Evolutionary conservation across 768 basidiomycete species (phyloP), one percentile per base, ranked within the genome.

Genomic region (Neoboletus magnificus): DNA sequence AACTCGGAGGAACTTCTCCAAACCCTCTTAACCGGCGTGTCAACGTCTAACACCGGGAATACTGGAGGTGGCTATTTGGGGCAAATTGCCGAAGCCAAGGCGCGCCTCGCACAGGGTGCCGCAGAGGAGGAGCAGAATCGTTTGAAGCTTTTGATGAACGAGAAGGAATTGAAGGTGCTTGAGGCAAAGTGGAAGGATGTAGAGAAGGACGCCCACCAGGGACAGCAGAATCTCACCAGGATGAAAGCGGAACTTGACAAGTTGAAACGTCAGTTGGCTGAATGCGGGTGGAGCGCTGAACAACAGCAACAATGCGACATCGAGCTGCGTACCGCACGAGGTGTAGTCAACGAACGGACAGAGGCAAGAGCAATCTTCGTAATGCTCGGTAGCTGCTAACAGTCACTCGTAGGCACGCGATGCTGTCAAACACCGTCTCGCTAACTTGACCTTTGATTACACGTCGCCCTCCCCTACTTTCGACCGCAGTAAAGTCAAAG

Each of bases 1-100:
- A 88, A 83, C 20, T 81, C 87, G 16, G 95, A 98, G 71, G 92
- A 94, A 63, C 87, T 98, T n/a, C 79, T 98, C 0, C 96, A 98
- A 70, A 92, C 93, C 0, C 84, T 98, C 20, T 79, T 96, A 45
- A 98, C 96, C 0, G 97, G 97, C 42, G 83, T 98, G 11, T 85
- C 93, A 1, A 87, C 89, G 5, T 79, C 76, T 39, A 79, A 80
- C 48, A 72, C 78, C 29, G 84, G 82, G 55, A 85, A 84, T 39
- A 81, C 84, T 18, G 86, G 89, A 10, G 93, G 94, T 3, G 97
- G 97, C 0, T 98, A 98, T 71, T 88, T 98, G 85, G 97, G 94
- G 20, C 95, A 98, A 69, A 82, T 99, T 40, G 90, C 94, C 1
- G 86, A 91, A 15, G 91, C 94, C 0, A 85, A 85, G 62, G 82